These are phyloP conservation scores for Salvia splendens DNA, from an alignment of 257 asterid species.

Conservation along the genomic window DNA sequence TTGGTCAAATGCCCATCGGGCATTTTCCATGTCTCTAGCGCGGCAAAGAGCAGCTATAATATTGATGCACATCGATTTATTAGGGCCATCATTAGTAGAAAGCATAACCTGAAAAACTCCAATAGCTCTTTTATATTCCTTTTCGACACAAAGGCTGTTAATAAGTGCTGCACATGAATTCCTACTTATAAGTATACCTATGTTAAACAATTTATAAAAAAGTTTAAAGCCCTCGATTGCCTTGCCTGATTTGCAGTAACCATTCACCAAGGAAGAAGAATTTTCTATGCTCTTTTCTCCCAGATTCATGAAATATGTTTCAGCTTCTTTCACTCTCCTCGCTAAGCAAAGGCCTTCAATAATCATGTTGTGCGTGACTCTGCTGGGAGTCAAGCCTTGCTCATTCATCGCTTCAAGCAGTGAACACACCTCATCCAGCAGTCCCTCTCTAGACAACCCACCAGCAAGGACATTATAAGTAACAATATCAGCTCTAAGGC, in stretches of 20 bases:
- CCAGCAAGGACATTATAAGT: constrained; percentile 62
- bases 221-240: constrained; percentile 48
- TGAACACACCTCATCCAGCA: constrained; percentile 34
- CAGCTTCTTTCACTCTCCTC: constrained; percentile 63
- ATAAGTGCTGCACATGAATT: constrained; percentile 59
- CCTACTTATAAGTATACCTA: constrained; percentile 44
- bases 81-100: constrained; percentile 46
- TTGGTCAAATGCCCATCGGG: constrained; percentile 54
- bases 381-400: constrained; percentile 56
- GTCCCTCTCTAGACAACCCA: constrained; percentile 64
- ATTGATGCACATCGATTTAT: constrained; percentile 46
- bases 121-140: constrained; percentile 48
- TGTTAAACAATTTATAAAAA: constrained; percentile 39
- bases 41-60: constrained; percentile 64
- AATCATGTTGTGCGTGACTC: constrained; percentile 60
- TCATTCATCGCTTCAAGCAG: constrained; percentile 58
- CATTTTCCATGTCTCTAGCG: constrained; percentile 67
- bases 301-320: constrained; percentile 49
- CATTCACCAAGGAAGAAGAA: constrained; percentile 67
- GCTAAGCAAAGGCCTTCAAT: constrained; percentile 71
- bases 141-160: constrained; percentile 59
- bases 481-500: constrained; percentile 63
- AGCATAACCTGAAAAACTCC: constrained; percentile 41
- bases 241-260: constrained; percentile 64
- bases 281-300: constrained; percentile 52